Percentiles rank a stretch among this genome's conserved stretches.
These are phyloP conservation scores for Aspergillus pseudotamarii DNA, from an alignment of 2,329 filamentous ascomycete species.

Conservation along the genomic window DNA sequence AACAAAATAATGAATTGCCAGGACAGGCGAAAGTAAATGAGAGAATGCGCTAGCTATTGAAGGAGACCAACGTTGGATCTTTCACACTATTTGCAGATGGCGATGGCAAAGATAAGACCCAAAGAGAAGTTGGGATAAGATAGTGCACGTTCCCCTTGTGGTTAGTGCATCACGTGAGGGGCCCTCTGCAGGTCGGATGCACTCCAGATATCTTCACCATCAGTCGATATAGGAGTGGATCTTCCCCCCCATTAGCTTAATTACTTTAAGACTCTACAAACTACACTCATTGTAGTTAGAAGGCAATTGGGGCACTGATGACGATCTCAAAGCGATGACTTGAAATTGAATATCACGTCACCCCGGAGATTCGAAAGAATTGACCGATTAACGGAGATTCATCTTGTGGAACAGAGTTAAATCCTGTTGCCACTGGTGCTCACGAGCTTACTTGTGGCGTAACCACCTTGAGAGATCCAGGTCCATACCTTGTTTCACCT, in stretches of 20 bases:
- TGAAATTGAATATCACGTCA: background rate
- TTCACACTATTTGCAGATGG: background rate
- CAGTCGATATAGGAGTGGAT: background rate
- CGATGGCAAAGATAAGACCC: background rate
- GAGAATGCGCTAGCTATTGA: background rate
- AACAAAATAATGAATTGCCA: background rate
- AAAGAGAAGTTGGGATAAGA: constrained; percentile 4
- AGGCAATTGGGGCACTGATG: background rate
- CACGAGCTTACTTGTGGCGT: background rate
- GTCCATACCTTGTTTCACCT: background rate
- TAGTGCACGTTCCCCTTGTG: background rate
- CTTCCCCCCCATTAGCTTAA: constrained; percentile 3
- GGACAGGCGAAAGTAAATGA: background rate
- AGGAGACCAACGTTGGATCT: background rate
- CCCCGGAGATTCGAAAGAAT: background rate
- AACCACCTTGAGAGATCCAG: background rate
- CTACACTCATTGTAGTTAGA: constrained; percentile 5
- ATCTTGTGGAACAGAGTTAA: background rate
- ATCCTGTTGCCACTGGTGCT: background rate
- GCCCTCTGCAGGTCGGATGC: background rate
- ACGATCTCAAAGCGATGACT: background rate
- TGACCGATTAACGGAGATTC: background rate
- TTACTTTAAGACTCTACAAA: constrained; percentile 1
- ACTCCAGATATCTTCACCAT: background rate
- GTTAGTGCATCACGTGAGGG: background rate